phyloP scores from a whole-genome alignment of 2,329 filamentous ascomycete genomes.

The Cordyceps militaris region DNA sequence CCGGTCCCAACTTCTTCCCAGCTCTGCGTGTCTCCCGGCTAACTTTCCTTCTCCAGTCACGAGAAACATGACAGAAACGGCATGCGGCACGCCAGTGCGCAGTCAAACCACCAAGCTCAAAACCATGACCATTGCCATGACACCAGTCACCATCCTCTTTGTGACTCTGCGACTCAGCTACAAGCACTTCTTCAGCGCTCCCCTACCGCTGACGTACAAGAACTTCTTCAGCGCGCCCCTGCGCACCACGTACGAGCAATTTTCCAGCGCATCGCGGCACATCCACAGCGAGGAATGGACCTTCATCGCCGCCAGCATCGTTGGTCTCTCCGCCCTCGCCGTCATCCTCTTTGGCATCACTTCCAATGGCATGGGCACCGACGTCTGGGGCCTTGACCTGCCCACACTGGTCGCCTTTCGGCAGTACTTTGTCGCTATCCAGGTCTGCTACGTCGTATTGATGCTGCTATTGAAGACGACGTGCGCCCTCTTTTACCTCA shows the following conservation, averaged over 20 bases:
- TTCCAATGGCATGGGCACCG: slow-evolving; percentile 34
- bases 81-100: slow-evolving; percentile 7
- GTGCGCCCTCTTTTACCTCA: slow-evolving; percentile 43
- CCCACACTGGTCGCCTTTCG: slow-evolving; percentile 33
- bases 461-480: slow-evolving; percentile 38
- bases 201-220: slow-evolving; percentile 21
- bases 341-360: slow-evolving; percentile 24
- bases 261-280: slow-evolving; percentile 23
- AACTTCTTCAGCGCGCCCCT: slow-evolving; percentile 23
- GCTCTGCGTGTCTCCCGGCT: neutral
- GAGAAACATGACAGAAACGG: slow-evolving; percentile 1
- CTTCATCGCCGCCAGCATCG: slow-evolving; percentile 21
- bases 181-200: slow-evolving; percentile 26
- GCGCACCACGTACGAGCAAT: slow-evolving; percentile 20
- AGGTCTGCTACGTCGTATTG: slow-evolving; percentile 34
- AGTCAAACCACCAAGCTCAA: neutral
- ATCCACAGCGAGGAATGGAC: slow-evolving; percentile 31
- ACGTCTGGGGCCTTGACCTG: slow-evolving; percentile 37
- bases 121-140: neutral
- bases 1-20: too few relatives aligned
- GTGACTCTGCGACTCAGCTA: slow-evolving; percentile 22
- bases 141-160: slow-evolving; percentile 20
- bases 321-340: slow-evolving; percentile 24
- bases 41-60: neutral
- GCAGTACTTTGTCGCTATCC: slow-evolving; percentile 31